phyloP scores from a whole-genome alignment of 2,329 filamentous ascomycete genomes.

The Lachnellula willkommii region DNA sequence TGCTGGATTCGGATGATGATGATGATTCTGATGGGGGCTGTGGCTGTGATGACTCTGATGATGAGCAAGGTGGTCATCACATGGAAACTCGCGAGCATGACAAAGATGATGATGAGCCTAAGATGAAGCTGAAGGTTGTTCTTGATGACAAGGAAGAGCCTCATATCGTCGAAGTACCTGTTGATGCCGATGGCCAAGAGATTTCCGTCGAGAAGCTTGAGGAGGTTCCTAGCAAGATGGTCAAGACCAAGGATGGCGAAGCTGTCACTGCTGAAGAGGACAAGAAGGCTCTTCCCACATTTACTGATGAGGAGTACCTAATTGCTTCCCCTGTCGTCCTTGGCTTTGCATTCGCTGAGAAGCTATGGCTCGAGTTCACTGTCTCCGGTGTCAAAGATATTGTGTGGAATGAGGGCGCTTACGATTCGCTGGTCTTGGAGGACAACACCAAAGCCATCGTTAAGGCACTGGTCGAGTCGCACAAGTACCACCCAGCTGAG shows the following conservation, averaged over 20 bases:
- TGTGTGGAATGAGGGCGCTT: slow-evolving; percentile 77
- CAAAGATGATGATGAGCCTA: slow-evolving; percentile 27
- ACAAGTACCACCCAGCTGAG: slow-evolving; percentile 74
- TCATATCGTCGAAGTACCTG: slow-evolving; percentile 48
- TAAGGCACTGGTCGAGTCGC: slow-evolving; percentile 74
- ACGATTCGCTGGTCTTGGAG: slow-evolving; percentile 72
- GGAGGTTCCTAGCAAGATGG: slow-evolving; percentile 36
- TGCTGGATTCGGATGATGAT: slow-evolving; percentile 46
- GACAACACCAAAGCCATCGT: slow-evolving; percentile 60
- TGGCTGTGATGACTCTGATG: slow-evolving; percentile 34
- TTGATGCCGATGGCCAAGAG: slow-evolving; percentile 51
- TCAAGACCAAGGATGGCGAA: slow-evolving; percentile 22
- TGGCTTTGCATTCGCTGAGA: slow-evolving; percentile 82
- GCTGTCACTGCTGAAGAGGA: slow-evolving; percentile 20
- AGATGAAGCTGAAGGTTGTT: slow-evolving; percentile 33
- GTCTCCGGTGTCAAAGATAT: slow-evolving; percentile 77
- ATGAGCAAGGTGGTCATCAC: slow-evolving; percentile 25
- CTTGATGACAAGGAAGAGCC: slow-evolving; percentile 45
- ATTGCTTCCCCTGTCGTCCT: slow-evolving; percentile 79
- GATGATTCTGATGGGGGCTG: slow-evolving; percentile 36
- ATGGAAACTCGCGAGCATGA: slow-evolving; percentile 17
- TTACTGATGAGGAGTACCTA: slow-evolving; percentile 78
- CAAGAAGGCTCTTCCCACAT: slow-evolving; percentile 43
- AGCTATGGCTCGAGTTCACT: slow-evolving; percentile 83
- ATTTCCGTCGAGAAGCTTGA: slow-evolving; percentile 54